phyloP scores from a whole-genome alignment of 2,329 filamentous ascomycete species.

The Sporothrix inflata region DNA sequence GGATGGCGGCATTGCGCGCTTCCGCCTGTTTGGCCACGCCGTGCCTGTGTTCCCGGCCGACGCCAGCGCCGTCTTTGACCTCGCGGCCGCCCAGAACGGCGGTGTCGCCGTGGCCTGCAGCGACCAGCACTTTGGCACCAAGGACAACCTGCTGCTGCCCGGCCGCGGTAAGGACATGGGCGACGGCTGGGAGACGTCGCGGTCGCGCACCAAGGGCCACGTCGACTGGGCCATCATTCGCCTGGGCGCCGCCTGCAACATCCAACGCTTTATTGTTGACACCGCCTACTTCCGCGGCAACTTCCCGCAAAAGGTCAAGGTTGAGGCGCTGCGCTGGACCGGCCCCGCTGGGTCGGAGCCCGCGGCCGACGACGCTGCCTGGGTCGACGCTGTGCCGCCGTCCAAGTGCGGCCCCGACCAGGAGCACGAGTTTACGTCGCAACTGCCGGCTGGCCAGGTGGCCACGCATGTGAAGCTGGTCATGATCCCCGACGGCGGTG shows the following conservation, averaged over 20 bases:
- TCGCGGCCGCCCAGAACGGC: conserved; percentile 78
- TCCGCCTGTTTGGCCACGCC: conserved; percentile 75
- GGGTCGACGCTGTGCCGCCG: conserved; percentile 67
- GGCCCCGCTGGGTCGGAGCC: conserved; percentile 60
- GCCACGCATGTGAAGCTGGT: conserved; percentile 88
- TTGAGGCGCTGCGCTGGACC: conserved; percentile 64
- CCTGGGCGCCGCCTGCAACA: conserved; percentile 66
- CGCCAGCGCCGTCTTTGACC: conserved; percentile 68
- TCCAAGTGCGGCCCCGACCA: conserved; percentile 72
- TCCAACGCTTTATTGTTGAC: conserved; percentile 72
- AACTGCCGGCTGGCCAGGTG: conserved; percentile 55
- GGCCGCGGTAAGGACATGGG: conserved; percentile 73
- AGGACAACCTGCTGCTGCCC: conserved; percentile 53
- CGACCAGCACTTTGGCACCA: conserved; percentile 80
- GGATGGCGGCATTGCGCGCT: conserved; percentile 80
- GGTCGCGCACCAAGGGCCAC: conserved; percentile 71
- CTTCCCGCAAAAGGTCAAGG: conserved; percentile 74
- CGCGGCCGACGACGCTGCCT: conserved; percentile 59
- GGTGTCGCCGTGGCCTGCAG: conserved; percentile 75
- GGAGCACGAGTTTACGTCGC: conserved; percentile 67
- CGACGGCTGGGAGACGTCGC: conserved; percentile 83
- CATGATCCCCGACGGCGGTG: conserved; percentile 90
- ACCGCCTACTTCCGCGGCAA: conserved; percentile 85
- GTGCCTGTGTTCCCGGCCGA: conserved; percentile 75
- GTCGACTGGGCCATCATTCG: conserved; percentile 80